Evolutionary conservation across 1,284 basidiomycete species (phyloP).

Genomic region (Tylopilus sp.): DNA sequence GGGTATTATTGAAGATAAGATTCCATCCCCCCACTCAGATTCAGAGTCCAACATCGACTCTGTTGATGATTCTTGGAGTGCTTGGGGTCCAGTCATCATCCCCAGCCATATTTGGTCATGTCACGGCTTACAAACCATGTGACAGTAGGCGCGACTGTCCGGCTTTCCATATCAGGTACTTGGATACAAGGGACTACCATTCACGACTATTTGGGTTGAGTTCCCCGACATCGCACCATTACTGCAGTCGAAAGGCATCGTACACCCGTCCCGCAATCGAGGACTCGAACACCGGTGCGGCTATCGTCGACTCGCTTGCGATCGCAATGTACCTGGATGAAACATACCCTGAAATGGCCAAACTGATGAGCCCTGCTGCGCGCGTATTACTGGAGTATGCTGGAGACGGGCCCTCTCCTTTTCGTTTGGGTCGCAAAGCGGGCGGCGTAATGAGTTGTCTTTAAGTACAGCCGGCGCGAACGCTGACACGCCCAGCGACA

Average conservation of each 20-base stretch:
- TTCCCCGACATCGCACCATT: conserved; percentile 50
- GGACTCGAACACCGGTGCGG: conserved; percentile 41
- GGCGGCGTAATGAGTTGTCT: not conserved
- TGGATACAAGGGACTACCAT: conserved; percentile 54
- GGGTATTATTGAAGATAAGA: too few relatives aligned
- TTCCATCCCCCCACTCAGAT: too few relatives aligned
- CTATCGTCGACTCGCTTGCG: conserved; percentile 48
- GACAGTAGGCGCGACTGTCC: too few relatives aligned
- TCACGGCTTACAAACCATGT: too few relatives aligned
- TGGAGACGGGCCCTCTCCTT: conserved; percentile 2
- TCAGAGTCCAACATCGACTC: too few relatives aligned
- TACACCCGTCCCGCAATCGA: conserved; percentile 52
- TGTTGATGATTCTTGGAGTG: too few relatives aligned
- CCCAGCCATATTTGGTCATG: too few relatives aligned
- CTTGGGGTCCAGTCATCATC: too few relatives aligned
- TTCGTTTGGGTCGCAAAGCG: conserved; percentile 15
- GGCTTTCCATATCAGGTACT: conserved; percentile 39
- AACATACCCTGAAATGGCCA: conserved; percentile 52
- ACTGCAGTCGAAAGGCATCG: conserved; percentile 45
- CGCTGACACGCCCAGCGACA: not conserved
- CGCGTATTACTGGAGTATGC: conserved; percentile 4
- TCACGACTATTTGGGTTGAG: conserved; percentile 54
- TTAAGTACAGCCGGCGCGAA: not conserved
- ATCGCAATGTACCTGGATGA: conserved; percentile 58
- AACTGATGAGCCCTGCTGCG: conserved; percentile 11